Evolutionary conservation across 176 grass and related monocot species (phyloP), one percentile per base, ranked within the genome.

Genomic region (Oryza glaberrima): DNA sequence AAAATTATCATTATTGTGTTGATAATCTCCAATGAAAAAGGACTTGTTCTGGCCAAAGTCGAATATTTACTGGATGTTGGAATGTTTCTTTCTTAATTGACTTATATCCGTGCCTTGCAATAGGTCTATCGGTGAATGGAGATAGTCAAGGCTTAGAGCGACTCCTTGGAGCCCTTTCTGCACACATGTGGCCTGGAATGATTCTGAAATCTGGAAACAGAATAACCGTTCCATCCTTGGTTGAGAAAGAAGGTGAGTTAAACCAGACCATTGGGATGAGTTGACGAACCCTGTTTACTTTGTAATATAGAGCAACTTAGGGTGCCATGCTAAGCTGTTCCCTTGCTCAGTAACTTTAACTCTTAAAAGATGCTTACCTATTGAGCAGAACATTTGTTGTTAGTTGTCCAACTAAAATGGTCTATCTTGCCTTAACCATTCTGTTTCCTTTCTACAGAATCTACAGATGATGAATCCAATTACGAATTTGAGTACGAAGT

Each of bases 111-210:
- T 73, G 83, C 70, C 35, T 83, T 19, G 35, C 66, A 43, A 86
- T 82, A 96, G 96, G 93, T 86, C 85, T 99, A 52, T 99, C 93
- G 7, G 88, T 94, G 67, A 82, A 99, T 84, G 96, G 96, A 81
- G 96, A 99, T 89, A 90, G 92, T 77, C 96, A 99, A 94, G 96
- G 96, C 47, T 67, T 96, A 72, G 96, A 99, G 69, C 86, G 96
- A 82, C 77, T 99, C 11, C 77, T 90, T 73, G 96, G 96, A 83
- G 96, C 88, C 35, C 86, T 99, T 85, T 96, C 91, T 86, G 96
- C 93, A 58, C 90, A 99, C 54, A 92, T 96, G 96, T 99, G 96
- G 93, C 93, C 93, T 86, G 96, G 96, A 86, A 99, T 99, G 96
- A 86, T 92, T 89, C 71, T 96, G 17, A 99, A 94, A 87, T 96